Base-by-base conservation (phyloP, 2,329 filamentous ascomycete species). In the Alternaria sp. region DNA sequence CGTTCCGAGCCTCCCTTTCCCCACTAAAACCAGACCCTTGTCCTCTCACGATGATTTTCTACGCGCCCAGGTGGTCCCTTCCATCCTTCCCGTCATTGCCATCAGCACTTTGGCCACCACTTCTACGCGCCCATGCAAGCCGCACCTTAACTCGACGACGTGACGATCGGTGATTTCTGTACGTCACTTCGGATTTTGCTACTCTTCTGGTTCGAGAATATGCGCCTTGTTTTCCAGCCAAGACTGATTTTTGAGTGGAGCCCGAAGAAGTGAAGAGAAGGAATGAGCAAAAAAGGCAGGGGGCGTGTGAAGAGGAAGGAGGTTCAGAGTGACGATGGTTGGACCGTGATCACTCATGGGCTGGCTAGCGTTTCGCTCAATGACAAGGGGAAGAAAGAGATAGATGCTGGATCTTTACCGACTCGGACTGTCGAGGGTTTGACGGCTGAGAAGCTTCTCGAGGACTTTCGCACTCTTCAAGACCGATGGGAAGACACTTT, bases 311-410 rank as follows among this genome's bases (percentile, higher is more conserved):
- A 77, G 62, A 68, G 74, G 50, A 69, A 68, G 45, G 60, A 74
- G 52, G 63, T 79, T 5, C 62, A 67, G 14, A 62, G 68, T 14
- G 68, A 67, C 0, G 76, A 79, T 65, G 78, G 77, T 4, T 79
- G 78, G 78, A 79, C 74, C 3, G 68, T 79, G 1, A 69, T 79
- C n/a, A 76, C 75, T 16, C 74, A 77, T 57, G 64, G 69, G 0
- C 20, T 71, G 1, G 57, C 63, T 12, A 66, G 60, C 2, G 22
- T 70, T 10, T 63, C 60, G 2, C 18, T 66, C 30, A 18, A 34
- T 5, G 55, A 34, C 12, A 25, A 46, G 7, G 38, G 38, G 18
- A 30, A 59, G 58, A 48, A 57, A 32, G 22, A 53, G 18, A 22
- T 49, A 20, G 20, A 12, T 28, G 51, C 40, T 27, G 56, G 54